Base-by-base conservation (phyloP, 495 filamentous ascomycete species). In the Saxophila tyrrhenica region DNA sequence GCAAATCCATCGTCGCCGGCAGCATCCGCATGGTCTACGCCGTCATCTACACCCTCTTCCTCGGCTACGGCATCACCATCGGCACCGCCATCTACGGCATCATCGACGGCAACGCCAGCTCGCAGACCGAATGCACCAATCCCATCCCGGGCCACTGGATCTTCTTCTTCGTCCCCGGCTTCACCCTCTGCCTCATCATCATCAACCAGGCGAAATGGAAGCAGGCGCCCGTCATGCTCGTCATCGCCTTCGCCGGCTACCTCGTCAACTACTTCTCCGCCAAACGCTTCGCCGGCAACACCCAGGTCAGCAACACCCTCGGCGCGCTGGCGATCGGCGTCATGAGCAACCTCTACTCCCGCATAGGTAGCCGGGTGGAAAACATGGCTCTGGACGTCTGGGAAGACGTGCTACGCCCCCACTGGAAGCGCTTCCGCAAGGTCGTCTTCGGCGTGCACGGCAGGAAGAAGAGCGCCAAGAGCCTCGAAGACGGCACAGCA, bases 11-110 rank as follows among this genome's bases (percentile, higher is more conserved):
- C 47, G 84, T 96, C 3, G 88, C 91, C 17, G 91, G 91, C 1
- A 90, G 87, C 5, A 86, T 95, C 11, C 86, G 91, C 45, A 90
- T 96, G 84, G 87, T 97, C 5, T 95, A 96, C 59, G 88, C 91
- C 8, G 85, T 96, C 51, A 91, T 96, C 25, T 96, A 96, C 68
- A 91, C 90, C 0, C 75, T 96, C 1, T 94, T 96, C 68, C 82
- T 97, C 8, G 91, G 91, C n/a, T 96, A 91, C 62, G 92, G 91
- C 7, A 95, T 97, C 61, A 96, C 92, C 3, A 87, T 97, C 35
- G 91, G 91, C 23, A 91, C 91, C 0, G 85, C 86, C 1, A 74
- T 97, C 8, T 95, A 94, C 62, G 92, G 91, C 19, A 73, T 89
- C 20, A 74, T 95, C 51, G 87, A 94, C 67, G 39, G 72, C 2